These are phyloP conservation scores for Panicum hallii DNA, from an alignment of 202 grass and related monocot species.

Conservation along the genomic window DNA sequence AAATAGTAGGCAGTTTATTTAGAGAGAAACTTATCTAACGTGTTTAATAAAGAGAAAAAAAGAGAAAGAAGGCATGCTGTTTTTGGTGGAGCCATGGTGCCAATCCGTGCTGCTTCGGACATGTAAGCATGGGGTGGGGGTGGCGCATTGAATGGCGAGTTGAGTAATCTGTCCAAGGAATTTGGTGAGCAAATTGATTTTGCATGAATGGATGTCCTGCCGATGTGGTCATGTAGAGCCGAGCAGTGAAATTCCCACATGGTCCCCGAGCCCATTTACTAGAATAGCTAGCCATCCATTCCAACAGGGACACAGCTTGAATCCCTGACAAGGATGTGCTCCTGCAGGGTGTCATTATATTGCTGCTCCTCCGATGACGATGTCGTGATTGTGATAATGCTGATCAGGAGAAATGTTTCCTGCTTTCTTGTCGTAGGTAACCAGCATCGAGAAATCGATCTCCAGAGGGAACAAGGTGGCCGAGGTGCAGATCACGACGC, in stretches of 20 bases:
- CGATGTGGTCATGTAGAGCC: slow-evolving; percentile 11
- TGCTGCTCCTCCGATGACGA: slow-evolving; percentile 14
- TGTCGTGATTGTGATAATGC: slow-evolving; percentile 10
- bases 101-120: slow-evolving; percentile 13
- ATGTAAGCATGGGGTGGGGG: slow-evolving; percentile 33
- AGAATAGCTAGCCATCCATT: slow-evolving; percentile 20
- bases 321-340: slow-evolving; percentile 47
- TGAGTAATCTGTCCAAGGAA: slow-evolving; percentile 41
- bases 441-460: slow-evolving; percentile 79
- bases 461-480: slow-evolving; percentile 74
- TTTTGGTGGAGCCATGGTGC: not conserved
- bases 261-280: slow-evolving; percentile 51
- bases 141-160: slow-evolving; percentile 48
- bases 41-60: too few relatives aligned
- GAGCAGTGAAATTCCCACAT: slow-evolving; percentile 36
- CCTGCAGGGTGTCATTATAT: slow-evolving; percentile 8
- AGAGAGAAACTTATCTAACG: too few relatives aligned
- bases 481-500: slow-evolving; percentile 93
- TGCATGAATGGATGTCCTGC: slow-evolving; percentile 41
- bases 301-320: slow-evolving; percentile 23
- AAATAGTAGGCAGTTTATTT: too few relatives aligned
- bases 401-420: slow-evolving; percentile 17
- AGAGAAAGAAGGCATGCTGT: not conserved
- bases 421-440: slow-evolving; percentile 55
- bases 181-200: slow-evolving; percentile 56